phyloP scores from a whole-genome alignment of 176 grass and related monocot genomes.

The Eleusine indica region DNA sequence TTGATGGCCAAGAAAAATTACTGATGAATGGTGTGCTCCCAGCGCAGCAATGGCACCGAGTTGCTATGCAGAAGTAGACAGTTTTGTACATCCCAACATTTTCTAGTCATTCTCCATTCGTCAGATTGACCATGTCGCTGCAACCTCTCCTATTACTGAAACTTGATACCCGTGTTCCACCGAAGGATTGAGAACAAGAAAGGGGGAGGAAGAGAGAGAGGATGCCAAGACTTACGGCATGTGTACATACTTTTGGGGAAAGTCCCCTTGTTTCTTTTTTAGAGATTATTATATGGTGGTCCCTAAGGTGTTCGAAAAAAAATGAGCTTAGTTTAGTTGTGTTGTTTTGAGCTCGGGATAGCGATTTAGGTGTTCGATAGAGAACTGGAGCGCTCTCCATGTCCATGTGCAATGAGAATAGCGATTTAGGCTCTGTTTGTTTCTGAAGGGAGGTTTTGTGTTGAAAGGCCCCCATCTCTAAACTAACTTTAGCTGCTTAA shows the following conservation, averaged over 20 bases:
- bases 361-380: background rate
- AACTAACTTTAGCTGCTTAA: constrained; percentile 42
- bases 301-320: too few relatives aligned
- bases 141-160: background rate
- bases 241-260: constrained; percentile 35
- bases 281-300: background rate
- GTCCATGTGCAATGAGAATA: constrained; percentile 3
- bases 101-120: constrained; percentile 3
- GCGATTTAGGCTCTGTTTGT: background rate
- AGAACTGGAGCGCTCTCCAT: background rate
- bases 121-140: background rate
- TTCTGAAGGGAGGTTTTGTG: constrained; percentile 39
- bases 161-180: background rate
- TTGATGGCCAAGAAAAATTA: constrained; percentile 32
- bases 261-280: background rate
- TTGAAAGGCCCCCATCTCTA: constrained; percentile 42
- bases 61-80: constrained; percentile 16
- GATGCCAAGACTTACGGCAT: background rate
- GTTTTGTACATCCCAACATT: constrained; percentile 24
- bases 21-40: background rate
- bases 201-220: background rate
- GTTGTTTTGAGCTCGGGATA: too few relatives aligned
- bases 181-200: background rate
- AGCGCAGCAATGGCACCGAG: background rate
- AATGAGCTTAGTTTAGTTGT: too few relatives aligned